Conservation (phyloP, 177 flowering plant species). For the Vitis hybrid region DNA sequence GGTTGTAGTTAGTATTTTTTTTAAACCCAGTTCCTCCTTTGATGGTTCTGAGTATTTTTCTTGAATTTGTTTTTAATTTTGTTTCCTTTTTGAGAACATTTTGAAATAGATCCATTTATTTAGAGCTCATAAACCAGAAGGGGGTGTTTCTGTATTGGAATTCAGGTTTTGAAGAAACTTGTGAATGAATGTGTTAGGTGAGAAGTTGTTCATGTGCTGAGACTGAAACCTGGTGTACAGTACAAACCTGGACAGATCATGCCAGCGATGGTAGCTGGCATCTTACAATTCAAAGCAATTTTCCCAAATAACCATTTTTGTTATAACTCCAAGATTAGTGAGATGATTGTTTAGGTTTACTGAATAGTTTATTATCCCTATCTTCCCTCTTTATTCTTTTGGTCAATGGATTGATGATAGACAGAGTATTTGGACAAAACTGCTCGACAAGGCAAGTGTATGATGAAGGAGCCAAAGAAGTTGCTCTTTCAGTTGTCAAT, state of each 20-base stretch:
- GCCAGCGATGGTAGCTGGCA: background rate
- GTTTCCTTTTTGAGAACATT: background rate
- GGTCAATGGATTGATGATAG: conserved; percentile 24
- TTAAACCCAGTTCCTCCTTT: background rate
- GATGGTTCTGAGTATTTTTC: background rate
- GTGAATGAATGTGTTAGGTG: background rate
- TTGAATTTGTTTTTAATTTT: background rate
- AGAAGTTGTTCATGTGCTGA: background rate
- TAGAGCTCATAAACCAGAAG: background rate
- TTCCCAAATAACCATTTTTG: background rate
- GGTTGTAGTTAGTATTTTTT: no score
- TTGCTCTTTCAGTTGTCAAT: conserved; percentile 52
- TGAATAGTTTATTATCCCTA: background rate
- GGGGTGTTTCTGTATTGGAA: background rate
- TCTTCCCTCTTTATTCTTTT: background rate
- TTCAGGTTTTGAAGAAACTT: background rate
- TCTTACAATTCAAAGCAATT: background rate
- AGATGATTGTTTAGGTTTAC: no score
- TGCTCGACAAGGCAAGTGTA: conserved; percentile 53
- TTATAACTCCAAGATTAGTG: no score
- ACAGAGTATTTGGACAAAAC: conserved; percentile 53
- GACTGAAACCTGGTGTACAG: background rate
- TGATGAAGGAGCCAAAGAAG: conserved; percentile 53
- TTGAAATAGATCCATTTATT: background rate
- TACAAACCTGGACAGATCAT: background rate